Evolutionary conservation across 2,329 filamentous ascomycete species (phyloP).

Genomic region (Aspergillus sp.): DNA sequence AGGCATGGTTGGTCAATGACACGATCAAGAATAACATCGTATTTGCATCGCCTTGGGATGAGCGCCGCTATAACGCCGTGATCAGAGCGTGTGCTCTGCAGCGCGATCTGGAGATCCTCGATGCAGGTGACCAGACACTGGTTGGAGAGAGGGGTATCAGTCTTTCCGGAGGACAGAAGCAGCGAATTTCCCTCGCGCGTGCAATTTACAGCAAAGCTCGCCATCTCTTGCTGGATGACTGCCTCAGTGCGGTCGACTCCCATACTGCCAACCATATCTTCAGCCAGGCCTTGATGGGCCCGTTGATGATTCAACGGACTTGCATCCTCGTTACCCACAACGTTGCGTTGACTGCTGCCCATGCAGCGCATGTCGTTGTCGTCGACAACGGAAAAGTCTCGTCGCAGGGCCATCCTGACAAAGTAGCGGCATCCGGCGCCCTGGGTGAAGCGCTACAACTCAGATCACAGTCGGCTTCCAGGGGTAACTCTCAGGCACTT

Average conservation of each 20-base stretch:
- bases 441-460: conserved; percentile 71
- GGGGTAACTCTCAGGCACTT: conserved; percentile 60
- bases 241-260: conserved; percentile 90
- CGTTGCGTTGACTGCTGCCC: conserved; percentile 73
- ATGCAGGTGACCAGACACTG: conserved; percentile 83
- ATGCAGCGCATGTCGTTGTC: conserved; percentile 70
- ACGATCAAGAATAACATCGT: conserved; percentile 94
- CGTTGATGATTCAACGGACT: conserved; percentile 78
- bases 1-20: conserved; percentile 93
- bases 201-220: conserved; percentile 93
- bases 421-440: conserved; percentile 78
- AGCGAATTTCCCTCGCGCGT: conserved; percentile 91
- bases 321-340: conserved; percentile 97
- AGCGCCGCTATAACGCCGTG: conserved; percentile 76
- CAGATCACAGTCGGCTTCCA: conserved; percentile 65
- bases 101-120: conserved; percentile 83
- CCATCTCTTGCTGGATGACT: conserved; percentile 87
- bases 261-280: conserved; percentile 99
- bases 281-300: conserved; percentile 80
- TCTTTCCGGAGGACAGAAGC: conserved; percentile 92
- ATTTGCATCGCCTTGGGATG: conserved; percentile 73
- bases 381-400: conserved; percentile 78
- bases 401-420: conserved; percentile 65
- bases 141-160: conserved; percentile 97
- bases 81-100: conserved; percentile 85